Evolutionary conservation across 768 basidiomycete genomes (phyloP).

Genomic region (Pleurotus citrinopileatus): DNA sequence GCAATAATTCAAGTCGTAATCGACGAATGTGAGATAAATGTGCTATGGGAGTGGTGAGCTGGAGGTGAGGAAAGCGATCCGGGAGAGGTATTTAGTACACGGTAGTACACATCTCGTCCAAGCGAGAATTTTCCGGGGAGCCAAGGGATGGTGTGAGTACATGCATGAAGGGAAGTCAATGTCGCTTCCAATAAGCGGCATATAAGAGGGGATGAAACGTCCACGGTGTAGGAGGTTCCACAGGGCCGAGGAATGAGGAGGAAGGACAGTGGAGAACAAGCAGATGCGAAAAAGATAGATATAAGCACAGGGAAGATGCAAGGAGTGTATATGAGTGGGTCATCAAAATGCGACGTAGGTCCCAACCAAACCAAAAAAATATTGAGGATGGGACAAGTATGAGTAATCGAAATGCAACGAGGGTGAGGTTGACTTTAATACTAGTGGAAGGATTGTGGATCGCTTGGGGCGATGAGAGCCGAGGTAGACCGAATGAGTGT

Average conservation of each 20-base stretch:
- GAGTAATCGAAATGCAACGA: background rate
- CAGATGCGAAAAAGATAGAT: slow-evolving; percentile 5
- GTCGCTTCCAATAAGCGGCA: too few relatives aligned
- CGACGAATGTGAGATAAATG: background rate
- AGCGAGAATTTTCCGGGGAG: slow-evolving; percentile 29
- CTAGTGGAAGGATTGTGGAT: slow-evolving; percentile 5
- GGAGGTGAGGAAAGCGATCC: background rate
- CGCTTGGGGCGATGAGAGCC: background rate
- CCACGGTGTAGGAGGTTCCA: too few relatives aligned
- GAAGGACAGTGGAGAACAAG: background rate
- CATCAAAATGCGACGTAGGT: background rate
- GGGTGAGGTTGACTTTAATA: background rate
- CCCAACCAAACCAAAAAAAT: slow-evolving; percentile 6
- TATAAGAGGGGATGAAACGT: too few relatives aligned
- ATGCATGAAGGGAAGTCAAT: background rate
- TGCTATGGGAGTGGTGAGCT: background rate
- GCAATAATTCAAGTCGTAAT: too few relatives aligned
- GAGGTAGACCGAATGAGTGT: too few relatives aligned
- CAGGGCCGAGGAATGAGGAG: too few relatives aligned
- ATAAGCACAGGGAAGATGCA: slow-evolving; percentile 6
- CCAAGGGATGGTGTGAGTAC: slow-evolving; percentile 1
- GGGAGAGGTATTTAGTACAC: slow-evolving; percentile 7
- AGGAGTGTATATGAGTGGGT: slow-evolving; percentile 9
- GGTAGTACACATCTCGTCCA: slow-evolving; percentile 34
- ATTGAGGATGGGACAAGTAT: background rate